A percentile compares a stretch with the other conserved stretches of the same genome.
These are phyloP conservation scores for Sporothrix mexicana DNA, from an alignment of 2,329 filamentous ascomycete species.

Conservation along the genomic window DNA sequence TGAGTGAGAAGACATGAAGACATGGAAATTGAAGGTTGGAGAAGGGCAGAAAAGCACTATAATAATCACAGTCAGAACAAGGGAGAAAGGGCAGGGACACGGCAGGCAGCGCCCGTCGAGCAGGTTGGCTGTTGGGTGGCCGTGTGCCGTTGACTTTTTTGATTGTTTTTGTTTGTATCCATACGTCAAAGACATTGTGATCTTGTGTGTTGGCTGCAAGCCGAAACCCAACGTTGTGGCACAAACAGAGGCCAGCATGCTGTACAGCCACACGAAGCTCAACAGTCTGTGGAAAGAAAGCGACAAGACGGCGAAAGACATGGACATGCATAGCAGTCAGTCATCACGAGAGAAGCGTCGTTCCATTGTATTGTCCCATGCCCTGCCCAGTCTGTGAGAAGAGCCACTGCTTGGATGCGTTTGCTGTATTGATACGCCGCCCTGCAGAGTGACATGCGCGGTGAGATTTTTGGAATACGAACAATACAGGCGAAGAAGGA, in stretches of 20 bases:
- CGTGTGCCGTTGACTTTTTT: background rate
- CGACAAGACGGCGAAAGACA: background rate
- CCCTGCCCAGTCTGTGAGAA: background rate
- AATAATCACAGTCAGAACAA: too few relatives aligned
- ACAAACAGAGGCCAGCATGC: background rate
- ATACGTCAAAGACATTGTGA: too few relatives aligned
- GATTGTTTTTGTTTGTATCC: background rate
- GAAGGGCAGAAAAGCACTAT: background rate
- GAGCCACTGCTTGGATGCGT: background rate
- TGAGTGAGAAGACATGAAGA: too few relatives aligned
- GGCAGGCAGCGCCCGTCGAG: background rate
- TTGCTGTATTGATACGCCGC: background rate
- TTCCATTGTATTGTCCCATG: background rate
- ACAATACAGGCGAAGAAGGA: background rate
- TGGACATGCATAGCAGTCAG: too few relatives aligned
- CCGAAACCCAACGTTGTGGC: constrained; percentile 3
- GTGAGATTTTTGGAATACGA: background rate
- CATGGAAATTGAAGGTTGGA: background rate
- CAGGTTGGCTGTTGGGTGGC: background rate
- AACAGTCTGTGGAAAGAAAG: background rate
- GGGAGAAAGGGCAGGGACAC: background rate
- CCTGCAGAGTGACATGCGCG: background rate
- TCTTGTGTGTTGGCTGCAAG: background rate
- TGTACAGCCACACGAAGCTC: constrained; percentile 7
- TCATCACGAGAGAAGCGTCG: too few relatives aligned